These are phyloP conservation scores for Phaeotremella skinneri DNA, from an alignment of 768 basidiomycete species.

Conservation along the genomic window DNA sequence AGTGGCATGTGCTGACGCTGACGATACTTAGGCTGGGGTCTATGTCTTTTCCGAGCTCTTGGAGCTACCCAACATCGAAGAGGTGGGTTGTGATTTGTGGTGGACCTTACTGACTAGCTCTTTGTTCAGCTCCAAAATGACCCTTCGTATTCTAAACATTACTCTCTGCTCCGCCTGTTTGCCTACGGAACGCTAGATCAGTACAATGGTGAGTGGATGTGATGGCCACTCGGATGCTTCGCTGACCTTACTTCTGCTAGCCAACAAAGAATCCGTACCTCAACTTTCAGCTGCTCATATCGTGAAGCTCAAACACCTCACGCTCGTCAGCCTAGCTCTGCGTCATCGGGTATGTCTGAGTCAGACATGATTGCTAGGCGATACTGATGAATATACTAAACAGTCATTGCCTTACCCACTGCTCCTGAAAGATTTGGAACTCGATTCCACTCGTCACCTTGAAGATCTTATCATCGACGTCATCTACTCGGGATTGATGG, in stretches of 20 bases:
- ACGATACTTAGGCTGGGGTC: conserved; percentile 63
- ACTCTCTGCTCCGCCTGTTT: conserved; percentile 75
- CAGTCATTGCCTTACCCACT: conserved; percentile 79
- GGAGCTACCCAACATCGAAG: conserved; percentile 75
- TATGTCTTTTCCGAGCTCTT: conserved; percentile 89
- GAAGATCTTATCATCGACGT: conserved; percentile 97
- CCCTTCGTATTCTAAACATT: conserved; percentile 64
- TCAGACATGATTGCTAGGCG: conserved; percentile 1
- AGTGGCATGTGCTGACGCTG: conserved; percentile 8
- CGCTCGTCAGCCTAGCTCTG: conserved; percentile 78
- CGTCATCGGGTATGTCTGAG: conserved; percentile 65
- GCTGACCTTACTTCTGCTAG: conserved; percentile 53
- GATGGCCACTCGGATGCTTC: neutral
- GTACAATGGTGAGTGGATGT: conserved; percentile 64
- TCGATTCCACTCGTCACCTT: conserved; percentile 77
- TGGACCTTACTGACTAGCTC: conserved; percentile 5
- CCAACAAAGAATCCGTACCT: conserved; percentile 66
- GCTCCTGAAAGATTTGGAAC: conserved; percentile 68
- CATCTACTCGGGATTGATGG: conserved; percentile 85
- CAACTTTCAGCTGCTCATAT: conserved; percentile 69
- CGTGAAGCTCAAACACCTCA: conserved; percentile 86
- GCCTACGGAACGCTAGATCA: conserved; percentile 83
- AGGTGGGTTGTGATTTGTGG: conserved; percentile 57
- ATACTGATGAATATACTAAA: neutral
- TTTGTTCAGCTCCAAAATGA: conserved; percentile 64